These are phyloP conservation scores for Colletotrichum spinosum DNA, from an alignment of 2,329 filamentous ascomycete genomes.

Conservation along the genomic window DNA sequence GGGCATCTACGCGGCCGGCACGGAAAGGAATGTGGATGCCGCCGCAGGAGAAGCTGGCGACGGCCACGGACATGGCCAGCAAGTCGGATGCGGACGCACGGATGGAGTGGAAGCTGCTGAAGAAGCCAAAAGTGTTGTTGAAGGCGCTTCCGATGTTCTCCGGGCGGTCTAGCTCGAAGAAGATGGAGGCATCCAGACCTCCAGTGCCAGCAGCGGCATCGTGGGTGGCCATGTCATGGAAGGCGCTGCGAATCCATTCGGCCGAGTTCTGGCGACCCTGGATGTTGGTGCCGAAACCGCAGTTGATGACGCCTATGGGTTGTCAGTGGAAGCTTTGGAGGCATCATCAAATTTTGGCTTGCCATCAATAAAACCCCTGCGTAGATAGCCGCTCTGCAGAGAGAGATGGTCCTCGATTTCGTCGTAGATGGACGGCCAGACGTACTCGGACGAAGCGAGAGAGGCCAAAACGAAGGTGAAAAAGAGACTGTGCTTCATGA, in stretches of 20 bases:
- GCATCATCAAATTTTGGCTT: background rate
- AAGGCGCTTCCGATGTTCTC: slow-evolving; percentile 42
- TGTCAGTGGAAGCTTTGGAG: background rate
- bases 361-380: slow-evolving; percentile 35
- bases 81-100: slow-evolving; percentile 42
- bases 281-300: slow-evolving; percentile 36
- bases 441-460: slow-evolving; percentile 17
- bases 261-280: slow-evolving; percentile 41
- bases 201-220: slow-evolving; percentile 39
- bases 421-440: slow-evolving; percentile 36
- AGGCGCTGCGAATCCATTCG: slow-evolving; percentile 44
- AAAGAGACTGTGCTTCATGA: slow-evolving; percentile 29
- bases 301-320: slow-evolving; percentile 37
- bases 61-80: slow-evolving; percentile 41
- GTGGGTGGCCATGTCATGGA: slow-evolving; percentile 43
- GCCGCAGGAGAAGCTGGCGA: slow-evolving; percentile 40
- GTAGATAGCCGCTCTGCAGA: slow-evolving; percentile 31
- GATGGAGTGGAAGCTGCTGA: slow-evolving; percentile 38
- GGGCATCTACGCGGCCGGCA: slow-evolving; percentile 46
- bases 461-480: slow-evolving; percentile 22
- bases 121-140: slow-evolving; percentile 44
- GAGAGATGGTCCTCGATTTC: slow-evolving; percentile 37
- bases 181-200: slow-evolving; percentile 43
- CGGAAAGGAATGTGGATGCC: slow-evolving; percentile 43
- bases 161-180: slow-evolving; percentile 40